Evolutionary conservation across 345 rosid genomes (phyloP), one percentile per base, ranked within the genome.

Genomic region (Acer campestre): DNA sequence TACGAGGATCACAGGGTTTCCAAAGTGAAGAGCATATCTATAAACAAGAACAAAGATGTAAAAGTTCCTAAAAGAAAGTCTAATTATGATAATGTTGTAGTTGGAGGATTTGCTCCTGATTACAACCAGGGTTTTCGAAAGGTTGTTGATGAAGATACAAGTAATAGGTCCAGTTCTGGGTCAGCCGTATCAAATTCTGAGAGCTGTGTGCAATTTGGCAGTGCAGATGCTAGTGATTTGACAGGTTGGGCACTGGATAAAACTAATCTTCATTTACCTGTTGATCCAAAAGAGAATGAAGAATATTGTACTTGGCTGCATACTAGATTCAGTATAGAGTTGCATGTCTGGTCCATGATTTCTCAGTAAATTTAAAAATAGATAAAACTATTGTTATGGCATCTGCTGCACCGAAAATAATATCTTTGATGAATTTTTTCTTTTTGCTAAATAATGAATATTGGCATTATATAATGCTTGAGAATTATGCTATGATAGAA

Each of bases 151-250:
- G 99, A 97, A 80, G 96, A 94, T 84, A 75, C 84, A 40, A 94
- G 97, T 82, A 97, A 97, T 63, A 87, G 96, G 75, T 97, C 98
- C 20, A 94, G 99, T 85, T 97, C 98, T 22, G 98, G 99, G 13
- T 97, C 99, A 17, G 99, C 98, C 66, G 80, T 93, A 88, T 97
- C 99, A 3, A 94, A 93, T 79, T 90, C 98, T 5, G 98, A 97
- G 85, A 97, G 99, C 84, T 93, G 96, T 82, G 98, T 87, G 20
- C 99, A 88, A 80, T 93, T 89, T 84, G 94, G 92, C 23, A 81
- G 89, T 77, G 91, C 88, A 12, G 97, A 92, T 80, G 92, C 90
- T 27, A 94, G 97, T 87, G 98, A 94, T 75, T 88, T 96, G 87
- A 90, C 97, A 93, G 97, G 98, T 92, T 89, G 79, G 82, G 51